These are phyloP conservation scores for Mycena filopes DNA, from an alignment of 768 basidiomycete species.

Conservation along the genomic window DNA sequence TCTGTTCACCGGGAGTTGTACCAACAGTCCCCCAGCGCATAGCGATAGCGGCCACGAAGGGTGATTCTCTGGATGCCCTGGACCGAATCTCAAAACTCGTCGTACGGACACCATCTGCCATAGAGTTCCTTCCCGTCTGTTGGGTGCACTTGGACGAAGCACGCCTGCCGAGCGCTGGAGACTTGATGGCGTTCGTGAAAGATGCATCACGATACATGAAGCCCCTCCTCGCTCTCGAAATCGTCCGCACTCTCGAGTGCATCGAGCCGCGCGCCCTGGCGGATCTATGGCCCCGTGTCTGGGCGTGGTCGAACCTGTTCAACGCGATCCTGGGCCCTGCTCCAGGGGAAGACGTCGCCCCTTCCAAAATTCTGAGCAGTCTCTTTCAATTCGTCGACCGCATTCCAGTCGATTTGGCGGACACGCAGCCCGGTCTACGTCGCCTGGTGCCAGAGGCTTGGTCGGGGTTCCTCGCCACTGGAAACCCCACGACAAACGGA, in stretches of 20 bases:
- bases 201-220: too few species aligned
- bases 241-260: not conserved
- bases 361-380: not conserved
- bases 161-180: not conserved
- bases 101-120: not conserved
- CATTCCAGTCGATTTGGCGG: not conserved
- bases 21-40: not conserved
- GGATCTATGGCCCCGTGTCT: not conserved
- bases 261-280: not conserved
- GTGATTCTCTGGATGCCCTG: not conserved
- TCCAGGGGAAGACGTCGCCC: not conserved
- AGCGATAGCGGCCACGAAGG: not conserved
- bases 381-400: not conserved
- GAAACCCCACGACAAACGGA: not conserved
- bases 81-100: not conserved
- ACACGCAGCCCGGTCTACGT: not conserved
- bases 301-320: not conserved
- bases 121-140: not conserved
- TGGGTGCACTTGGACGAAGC: not conserved
- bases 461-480: not conserved
- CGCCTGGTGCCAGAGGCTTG: not conserved
- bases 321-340: not conserved
- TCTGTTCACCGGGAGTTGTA: not conserved
- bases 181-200: too few species aligned
- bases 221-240: not conserved